Percentiles rank a stretch among this genome's conserved stretches.
These are phyloP conservation scores for Botrytis tulipae DNA, from an alignment of 2,329 filamentous ascomycete species.

Conservation along the genomic window DNA sequence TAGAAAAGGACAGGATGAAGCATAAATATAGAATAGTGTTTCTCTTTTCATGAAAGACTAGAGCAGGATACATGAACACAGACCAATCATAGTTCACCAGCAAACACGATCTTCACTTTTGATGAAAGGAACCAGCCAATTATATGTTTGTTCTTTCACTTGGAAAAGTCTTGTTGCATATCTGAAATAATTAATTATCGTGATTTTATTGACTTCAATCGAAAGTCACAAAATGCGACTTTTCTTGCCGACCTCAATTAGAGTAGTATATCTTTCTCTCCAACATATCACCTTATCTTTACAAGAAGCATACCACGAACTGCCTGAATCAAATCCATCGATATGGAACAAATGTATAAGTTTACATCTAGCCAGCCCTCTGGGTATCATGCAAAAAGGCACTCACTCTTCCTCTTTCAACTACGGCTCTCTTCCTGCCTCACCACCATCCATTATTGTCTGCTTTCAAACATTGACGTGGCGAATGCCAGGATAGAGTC, in stretches of 20 bases:
- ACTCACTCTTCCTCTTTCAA: background rate
- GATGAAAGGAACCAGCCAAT: slow-evolving; percentile 3
- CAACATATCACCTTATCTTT: slow-evolving; percentile 9
- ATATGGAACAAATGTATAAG: slow-evolving; percentile 22
- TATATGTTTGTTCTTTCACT: background rate
- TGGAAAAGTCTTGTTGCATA: slow-evolving; percentile 8
- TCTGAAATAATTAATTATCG: slow-evolving; percentile 12
- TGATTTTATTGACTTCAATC: background rate
- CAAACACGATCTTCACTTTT: slow-evolving; percentile 2
- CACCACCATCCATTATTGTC: background rate
- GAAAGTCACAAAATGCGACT: background rate
- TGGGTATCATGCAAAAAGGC: slow-evolving; percentile 22
- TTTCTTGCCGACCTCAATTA: background rate
- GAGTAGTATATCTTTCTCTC: background rate
- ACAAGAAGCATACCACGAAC: background rate
- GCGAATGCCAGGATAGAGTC: slow-evolving; percentile 10
- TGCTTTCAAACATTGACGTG: background rate
- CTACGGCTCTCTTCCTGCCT: background rate
- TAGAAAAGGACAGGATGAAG: background rate
- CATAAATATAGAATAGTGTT: background rate
- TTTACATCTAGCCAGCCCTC: slow-evolving; percentile 21
- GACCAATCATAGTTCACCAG: slow-evolving; percentile 1
- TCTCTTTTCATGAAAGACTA: slow-evolving; percentile 23
- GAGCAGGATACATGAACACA: background rate
- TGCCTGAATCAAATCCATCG: slow-evolving; percentile 16